These are phyloP conservation scores for Apiotrichum domesticum DNA, from an alignment of 1,284 basidiomycete species.

Conservation along the genomic window DNA sequence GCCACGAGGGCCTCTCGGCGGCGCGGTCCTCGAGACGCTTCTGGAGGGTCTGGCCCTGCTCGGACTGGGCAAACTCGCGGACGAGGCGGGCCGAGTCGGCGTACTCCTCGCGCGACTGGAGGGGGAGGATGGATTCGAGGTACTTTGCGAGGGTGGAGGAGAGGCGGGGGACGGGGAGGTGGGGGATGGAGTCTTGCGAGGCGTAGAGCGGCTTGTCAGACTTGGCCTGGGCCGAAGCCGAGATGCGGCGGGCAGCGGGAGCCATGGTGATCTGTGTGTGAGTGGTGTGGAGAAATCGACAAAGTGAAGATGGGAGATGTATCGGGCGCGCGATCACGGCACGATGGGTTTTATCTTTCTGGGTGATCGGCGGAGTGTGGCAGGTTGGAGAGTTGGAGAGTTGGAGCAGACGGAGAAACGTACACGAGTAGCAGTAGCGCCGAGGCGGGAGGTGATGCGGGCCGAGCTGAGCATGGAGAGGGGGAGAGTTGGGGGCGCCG, in stretches of 20 bases:
- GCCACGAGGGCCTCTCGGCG: constrained; percentile 64
- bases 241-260: constrained; percentile 8
- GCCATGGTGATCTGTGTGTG: constrained; percentile 6
- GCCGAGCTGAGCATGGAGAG: constrained; percentile 1
- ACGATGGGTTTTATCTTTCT: no score
- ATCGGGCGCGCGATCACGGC: not conserved
- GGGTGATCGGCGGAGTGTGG: no score
- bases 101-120: constrained; percentile 61
- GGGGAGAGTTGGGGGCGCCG: not conserved
- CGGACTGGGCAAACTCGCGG: constrained; percentile 63
- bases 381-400: no score
- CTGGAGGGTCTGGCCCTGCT: constrained; percentile 71
- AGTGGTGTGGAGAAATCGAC: not conserved
- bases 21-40: constrained; percentile 69
- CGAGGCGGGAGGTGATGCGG: constrained; percentile 3
- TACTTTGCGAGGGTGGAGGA: constrained; percentile 77
- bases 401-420: not conserved
- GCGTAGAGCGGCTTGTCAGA: constrained; percentile 60
- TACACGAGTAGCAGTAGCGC: not conserved
- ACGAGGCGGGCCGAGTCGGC: constrained; percentile 58
- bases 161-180: constrained; percentile 75
- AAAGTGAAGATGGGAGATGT: not conserved
- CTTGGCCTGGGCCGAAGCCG: constrained; percentile 9
- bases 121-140: constrained; percentile 72
- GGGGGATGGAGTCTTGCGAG: constrained; percentile 71